Evolutionary conservation across 2,329 filamentous ascomycete species (phyloP).

Genomic region (Rutstroemia sp.): DNA sequence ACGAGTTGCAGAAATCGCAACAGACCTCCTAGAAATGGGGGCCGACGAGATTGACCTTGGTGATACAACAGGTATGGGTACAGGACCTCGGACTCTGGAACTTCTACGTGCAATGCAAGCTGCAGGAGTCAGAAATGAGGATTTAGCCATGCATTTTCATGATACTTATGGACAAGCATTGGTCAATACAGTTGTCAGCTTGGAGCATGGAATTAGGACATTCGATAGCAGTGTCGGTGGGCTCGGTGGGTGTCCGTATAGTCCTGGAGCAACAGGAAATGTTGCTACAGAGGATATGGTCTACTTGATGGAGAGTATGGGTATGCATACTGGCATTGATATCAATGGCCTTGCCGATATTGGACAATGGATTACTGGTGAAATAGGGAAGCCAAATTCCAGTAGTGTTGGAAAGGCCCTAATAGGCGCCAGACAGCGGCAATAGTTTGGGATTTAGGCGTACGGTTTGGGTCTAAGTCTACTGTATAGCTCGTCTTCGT

Average conservation of each 20-base stretch:
- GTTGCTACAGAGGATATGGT: slow-evolving; percentile 80
- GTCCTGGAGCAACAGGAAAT: slow-evolving; percentile 79
- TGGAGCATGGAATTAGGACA: slow-evolving; percentile 69
- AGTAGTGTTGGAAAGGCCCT: slow-evolving; percentile 63
- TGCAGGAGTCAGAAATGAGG: slow-evolving; percentile 60
- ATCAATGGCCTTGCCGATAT: slow-evolving; percentile 59
- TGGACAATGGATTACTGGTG: slow-evolving; percentile 62
- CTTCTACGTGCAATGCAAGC: slow-evolving; percentile 57
- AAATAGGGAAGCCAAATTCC: slow-evolving; percentile 55
- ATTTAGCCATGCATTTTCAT: slow-evolving; percentile 79
- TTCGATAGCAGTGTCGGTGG: slow-evolving; percentile 78
- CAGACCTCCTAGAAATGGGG: slow-evolving; percentile 71
- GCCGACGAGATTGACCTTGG: slow-evolving; percentile 87
- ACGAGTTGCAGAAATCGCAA: slow-evolving; percentile 58
- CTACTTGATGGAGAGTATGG: slow-evolving; percentile 67
- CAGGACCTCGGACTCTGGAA: slow-evolving; percentile 59
- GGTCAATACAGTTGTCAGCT: slow-evolving; percentile 71
- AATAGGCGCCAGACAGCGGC: slow-evolving; percentile 36
- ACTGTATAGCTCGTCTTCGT: neutral
- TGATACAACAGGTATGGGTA: slow-evolving; percentile 88
- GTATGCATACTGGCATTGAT: slow-evolving; percentile 67
- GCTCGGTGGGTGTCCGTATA: slow-evolving; percentile 78
- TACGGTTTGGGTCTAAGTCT: neutral
- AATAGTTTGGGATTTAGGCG: neutral
- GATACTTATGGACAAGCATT: slow-evolving; percentile 82